These are phyloP conservation scores for Dissoconium aciculare DNA, from an alignment of 2,329 filamentous ascomycete genomes.

Conservation along the genomic window DNA sequence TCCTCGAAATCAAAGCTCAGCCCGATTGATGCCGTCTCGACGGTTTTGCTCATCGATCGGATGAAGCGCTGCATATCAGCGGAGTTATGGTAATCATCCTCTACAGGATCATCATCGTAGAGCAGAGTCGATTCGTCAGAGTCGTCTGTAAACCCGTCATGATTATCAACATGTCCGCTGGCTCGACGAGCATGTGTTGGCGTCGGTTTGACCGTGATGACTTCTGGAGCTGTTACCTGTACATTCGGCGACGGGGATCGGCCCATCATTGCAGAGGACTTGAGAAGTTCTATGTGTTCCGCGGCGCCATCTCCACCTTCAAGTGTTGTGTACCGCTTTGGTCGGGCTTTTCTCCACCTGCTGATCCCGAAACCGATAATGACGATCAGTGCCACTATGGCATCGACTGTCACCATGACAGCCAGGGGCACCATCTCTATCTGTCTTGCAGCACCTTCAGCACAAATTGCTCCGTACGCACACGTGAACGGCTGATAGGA, in stretches of 20 bases:
- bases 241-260: slow-evolving; percentile 11
- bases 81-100: slow-evolving; percentile 18
- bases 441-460: slow-evolving; percentile 30
- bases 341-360: slow-evolving; percentile 23
- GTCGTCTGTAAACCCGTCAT: slow-evolving; percentile 14
- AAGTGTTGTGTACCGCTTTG: slow-evolving; percentile 14
- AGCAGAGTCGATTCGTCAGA: slow-evolving; percentile 20
- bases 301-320: slow-evolving; percentile 12
- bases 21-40: slow-evolving; percentile 38
- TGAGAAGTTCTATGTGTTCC: slow-evolving; percentile 18
- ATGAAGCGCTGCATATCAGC: slow-evolving; percentile 36
- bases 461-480: slow-evolving; percentile 32
- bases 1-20: slow-evolving; percentile 40
- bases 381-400: slow-evolving; percentile 27
- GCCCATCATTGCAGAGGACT: slow-evolving; percentile 24
- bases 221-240: slow-evolving; percentile 5
- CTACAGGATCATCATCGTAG: slow-evolving; percentile 14
- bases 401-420: slow-evolving; percentile 32
- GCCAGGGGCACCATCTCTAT: slow-evolving; percentile 31
- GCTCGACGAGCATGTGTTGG: slow-evolving; percentile 12
- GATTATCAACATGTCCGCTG: slow-evolving; percentile 15
- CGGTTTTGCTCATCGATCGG: slow-evolving; percentile 38
- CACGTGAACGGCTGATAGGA: slow-evolving; percentile 36
- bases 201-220: slow-evolving; percentile 4
- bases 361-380: slow-evolving; percentile 24